phyloP scores from a whole-genome alignment of 805 yeast species.

The Spathaspora hagerdaliae region DNA sequence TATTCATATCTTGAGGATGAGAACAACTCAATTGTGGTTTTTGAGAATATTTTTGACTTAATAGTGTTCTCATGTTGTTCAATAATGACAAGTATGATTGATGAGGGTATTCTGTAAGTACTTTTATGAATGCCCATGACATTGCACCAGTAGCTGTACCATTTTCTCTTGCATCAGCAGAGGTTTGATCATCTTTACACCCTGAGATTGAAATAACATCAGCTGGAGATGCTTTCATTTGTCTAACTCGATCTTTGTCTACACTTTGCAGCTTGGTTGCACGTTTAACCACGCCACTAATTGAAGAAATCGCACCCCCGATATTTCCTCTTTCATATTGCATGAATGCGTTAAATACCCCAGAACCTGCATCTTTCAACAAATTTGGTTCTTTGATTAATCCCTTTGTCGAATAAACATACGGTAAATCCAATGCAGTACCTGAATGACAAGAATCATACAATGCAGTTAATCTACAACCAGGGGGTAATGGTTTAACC shows the following conservation, averaged over 20 bases:
- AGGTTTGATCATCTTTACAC: conserved; percentile 39
- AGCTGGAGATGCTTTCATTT: conserved; percentile 32
- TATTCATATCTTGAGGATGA: conserved; percentile 37
- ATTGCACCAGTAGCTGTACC: conserved; percentile 39
- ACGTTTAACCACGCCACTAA: conserved; percentile 31
- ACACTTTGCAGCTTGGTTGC: conserved; percentile 15
- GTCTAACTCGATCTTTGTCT: conserved; percentile 22
- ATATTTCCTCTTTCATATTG: conserved; percentile 32
- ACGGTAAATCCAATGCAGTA: conserved; percentile 37
- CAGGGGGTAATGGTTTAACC: conserved; percentile 33
- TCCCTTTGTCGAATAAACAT: conserved; percentile 38
- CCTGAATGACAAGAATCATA: conserved; percentile 40
- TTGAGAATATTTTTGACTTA: conserved; percentile 30
- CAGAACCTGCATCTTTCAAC: conserved; percentile 33
- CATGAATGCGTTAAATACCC: conserved; percentile 28
- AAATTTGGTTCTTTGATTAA: conserved; percentile 35
- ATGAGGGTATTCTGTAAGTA: conserved; percentile 22
- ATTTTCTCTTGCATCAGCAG: conserved; percentile 34
- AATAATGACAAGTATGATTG: conserved; percentile 33
- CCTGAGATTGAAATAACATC: conserved; percentile 35
- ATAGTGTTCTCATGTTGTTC: conserved; percentile 32
- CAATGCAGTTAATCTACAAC: conserved; percentile 36
- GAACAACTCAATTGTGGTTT: conserved; percentile 38
- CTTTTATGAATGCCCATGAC: conserved; percentile 35
- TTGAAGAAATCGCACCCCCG: conserved; percentile 34